Conservation (phyloP, 2,329 filamentous ascomycete species). For the Hortaea sp. region DNA sequence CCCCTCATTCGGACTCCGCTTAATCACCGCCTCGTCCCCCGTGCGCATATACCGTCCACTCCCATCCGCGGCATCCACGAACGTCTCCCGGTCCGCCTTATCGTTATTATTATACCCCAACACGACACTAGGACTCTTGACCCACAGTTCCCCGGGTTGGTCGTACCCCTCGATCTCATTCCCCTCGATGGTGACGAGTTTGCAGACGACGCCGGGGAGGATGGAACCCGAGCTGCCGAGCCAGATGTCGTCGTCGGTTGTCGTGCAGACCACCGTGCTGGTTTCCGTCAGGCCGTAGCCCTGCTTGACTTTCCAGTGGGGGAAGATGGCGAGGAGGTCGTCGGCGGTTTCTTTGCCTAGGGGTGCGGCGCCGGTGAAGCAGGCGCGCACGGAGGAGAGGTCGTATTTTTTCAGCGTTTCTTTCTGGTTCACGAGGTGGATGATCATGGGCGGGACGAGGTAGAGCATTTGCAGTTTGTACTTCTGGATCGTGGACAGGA, state of each 20-base stretch:
- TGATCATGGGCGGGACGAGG: conserved; percentile 73
- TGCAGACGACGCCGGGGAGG: conserved; percentile 53
- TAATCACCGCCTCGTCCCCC: conserved; percentile 71
- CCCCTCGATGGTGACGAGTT: conserved; percentile 58
- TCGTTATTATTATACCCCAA: conserved; percentile 82
- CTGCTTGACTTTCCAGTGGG: conserved; percentile 50
- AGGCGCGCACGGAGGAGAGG: conserved; percentile 52
- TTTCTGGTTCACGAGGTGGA: conserved; percentile 59
- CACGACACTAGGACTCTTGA: conserved; percentile 66
- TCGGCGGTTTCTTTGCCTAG: conserved; percentile 50
- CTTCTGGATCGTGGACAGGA: conserved; percentile 53
- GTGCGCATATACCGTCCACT: conserved; percentile 57
- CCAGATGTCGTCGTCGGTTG: conserved; percentile 53
- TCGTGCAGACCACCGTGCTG: conserved; percentile 56
- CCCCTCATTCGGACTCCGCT: conserved; percentile 45
- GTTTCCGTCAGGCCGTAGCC: conserved; percentile 74
- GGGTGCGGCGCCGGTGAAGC: conserved; percentile 72
- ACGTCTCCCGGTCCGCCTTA: conserved; percentile 64
- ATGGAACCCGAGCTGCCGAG: conserved; percentile 64
- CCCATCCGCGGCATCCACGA: conserved; percentile 46
- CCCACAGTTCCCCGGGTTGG: conserved; percentile 67
- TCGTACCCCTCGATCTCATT: conserved; percentile 61
- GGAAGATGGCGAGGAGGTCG: conserved; percentile 52
- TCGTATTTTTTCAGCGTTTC: conserved; percentile 56
- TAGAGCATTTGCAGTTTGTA: conserved; percentile 60